Evolutionary conservation across 2,329 filamentous ascomycete species (phyloP).

Genomic region (Hypoxylon sp.): DNA sequence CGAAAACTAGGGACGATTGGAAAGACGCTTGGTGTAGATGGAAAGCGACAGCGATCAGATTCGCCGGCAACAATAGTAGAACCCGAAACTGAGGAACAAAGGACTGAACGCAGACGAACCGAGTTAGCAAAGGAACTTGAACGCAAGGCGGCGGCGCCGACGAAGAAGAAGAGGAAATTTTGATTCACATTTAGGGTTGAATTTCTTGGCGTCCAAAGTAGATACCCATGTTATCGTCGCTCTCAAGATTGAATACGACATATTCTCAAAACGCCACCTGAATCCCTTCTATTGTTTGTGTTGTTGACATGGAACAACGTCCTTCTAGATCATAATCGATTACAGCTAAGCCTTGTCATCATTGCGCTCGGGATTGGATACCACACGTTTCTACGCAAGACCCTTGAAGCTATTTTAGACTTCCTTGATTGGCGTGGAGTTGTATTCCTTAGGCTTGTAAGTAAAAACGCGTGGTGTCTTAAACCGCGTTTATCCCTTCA

Average conservation of each 20-base stretch:
- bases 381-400: neutral
- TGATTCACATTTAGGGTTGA: slow-evolving; percentile 50
- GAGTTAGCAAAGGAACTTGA: slow-evolving; percentile 67
- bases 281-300: slow-evolving; percentile 4
- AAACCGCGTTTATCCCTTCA: neutral
- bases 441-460: neutral
- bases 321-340: neutral
- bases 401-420: slow-evolving; percentile 2
- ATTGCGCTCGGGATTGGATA: neutral
- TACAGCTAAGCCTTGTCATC: neutral
- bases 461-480: neutral
- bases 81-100: slow-evolving; percentile 52
- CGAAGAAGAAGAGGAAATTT: slow-evolving; percentile 71
- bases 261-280: neutral
- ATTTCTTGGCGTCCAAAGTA: slow-evolving; percentile 19
- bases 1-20: slow-evolving; percentile 51
- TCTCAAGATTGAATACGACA: slow-evolving; percentile 16
- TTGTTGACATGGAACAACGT: neutral
- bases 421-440: neutral
- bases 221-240: slow-evolving; percentile 34
- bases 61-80: slow-evolving; percentile 41
- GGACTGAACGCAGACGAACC: slow-evolving; percentile 65
- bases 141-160: slow-evolving; percentile 64
- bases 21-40: slow-evolving; percentile 35
- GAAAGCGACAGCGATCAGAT: slow-evolving; percentile 40